Evolutionary conservation across 1,284 basidiomycete genomes (phyloP).

Genomic region (Boletellus deceptivus): DNA sequence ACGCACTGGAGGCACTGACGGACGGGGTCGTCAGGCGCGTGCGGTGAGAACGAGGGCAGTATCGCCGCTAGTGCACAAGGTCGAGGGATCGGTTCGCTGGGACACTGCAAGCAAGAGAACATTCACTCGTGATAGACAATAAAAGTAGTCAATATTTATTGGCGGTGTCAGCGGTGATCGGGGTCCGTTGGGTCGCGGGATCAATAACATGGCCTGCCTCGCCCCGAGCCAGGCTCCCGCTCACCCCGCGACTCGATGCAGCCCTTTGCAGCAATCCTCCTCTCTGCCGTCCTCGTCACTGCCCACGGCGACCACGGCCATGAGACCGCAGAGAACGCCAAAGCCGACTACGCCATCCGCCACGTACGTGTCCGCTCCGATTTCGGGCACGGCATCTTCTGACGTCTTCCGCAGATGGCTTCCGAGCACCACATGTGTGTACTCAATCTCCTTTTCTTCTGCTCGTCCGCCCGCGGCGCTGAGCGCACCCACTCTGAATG

Average conservation of each 20-base stretch:
- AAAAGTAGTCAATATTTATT: too few species aligned
- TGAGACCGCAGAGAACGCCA: conserved; percentile 22
- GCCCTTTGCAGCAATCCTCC: conserved; percentile 20
- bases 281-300: conserved; percentile 25
- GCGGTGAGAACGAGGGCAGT: conserved; percentile 16
- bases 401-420: conserved; percentile 59
- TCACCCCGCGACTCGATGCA: conserved; percentile 16
- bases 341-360: conserved; percentile 45
- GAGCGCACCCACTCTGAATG: conserved; percentile 1
- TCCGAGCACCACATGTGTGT: conserved; percentile 80
- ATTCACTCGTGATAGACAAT: too few species aligned
- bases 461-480: background rate
- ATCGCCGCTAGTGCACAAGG: too few species aligned
- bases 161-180: conserved; percentile 12
- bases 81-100: too few species aligned
- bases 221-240: background rate
- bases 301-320: conserved; percentile 31
- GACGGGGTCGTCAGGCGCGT: conserved; percentile 53
- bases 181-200: conserved; percentile 10
- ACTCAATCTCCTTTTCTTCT: conserved; percentile 13
- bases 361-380: conserved; percentile 45
- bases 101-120: too few species aligned
- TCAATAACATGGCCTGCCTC: background rate
- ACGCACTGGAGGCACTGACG: conserved; percentile 66
- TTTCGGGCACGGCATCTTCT: conserved; percentile 11